Base-by-base conservation (phyloP, 352 stramenopile species). In the Phytopythium vexans region DNA sequence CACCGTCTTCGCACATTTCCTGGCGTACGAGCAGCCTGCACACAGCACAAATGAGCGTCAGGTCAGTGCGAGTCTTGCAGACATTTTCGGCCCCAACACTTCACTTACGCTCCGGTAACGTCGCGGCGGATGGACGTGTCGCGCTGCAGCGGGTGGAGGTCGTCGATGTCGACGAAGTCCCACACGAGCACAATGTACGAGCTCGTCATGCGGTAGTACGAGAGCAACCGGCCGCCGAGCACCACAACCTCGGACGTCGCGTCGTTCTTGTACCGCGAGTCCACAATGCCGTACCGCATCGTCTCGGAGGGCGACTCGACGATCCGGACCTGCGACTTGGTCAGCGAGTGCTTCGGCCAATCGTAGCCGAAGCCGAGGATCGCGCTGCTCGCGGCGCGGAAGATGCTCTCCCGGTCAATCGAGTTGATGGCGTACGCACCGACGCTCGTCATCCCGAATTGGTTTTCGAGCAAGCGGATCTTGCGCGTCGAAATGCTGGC, bases 401-500 rank as follows among this genome's bases (percentile, higher is more conserved):
- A 66, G 21, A 50, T 49, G 10, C 44, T 45, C 37, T 46, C n/a
- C 15, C 36, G 35, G 39, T 64, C 45, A 12, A 52, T 4, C 45
- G 60, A 59, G 21, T 67, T 44, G 41, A 67, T 16, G 12, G 60
- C 53, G 15, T 56, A 67, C 14, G 63, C 49, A 8, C 33, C 50
- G n/a, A 64, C 44, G 0, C 43, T 51, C 0, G 56, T 64, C 32
- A 57, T 56, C 27, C 60, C 60, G 48, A 68, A 68, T 1, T 58
- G 44, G 41, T 72, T 51, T 0, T 39, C 42, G 0, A 46, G 43
- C 1, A 58, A 39, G 37, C 72, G 54, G 9, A 82, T 54, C 40
- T 74, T 37, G 41, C 74, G 58, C 6, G 73, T 72, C 49, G 68
- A 41, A 7, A 82, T 70, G 31, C 66, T 62, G 0, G 68, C 68